These are phyloP conservation scores for Paramarasmius palmivorus DNA, from an alignment of 1,284 basidiomycete species.

Conservation along the genomic window DNA sequence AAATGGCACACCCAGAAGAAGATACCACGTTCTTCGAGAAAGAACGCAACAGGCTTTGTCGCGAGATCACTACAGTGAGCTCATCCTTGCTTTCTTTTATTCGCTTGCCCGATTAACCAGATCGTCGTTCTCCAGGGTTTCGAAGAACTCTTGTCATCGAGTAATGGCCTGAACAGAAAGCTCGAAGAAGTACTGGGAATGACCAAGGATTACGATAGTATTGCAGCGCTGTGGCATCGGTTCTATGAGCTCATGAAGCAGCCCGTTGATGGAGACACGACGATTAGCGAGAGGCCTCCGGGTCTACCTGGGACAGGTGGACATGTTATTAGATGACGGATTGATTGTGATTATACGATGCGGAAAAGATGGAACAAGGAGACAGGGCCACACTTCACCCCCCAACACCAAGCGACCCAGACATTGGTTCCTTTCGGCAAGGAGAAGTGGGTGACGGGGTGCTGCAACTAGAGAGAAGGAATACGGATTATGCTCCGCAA, in stretches of 20 bases:
- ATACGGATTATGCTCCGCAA: too few species aligned
- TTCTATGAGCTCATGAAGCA: constrained; percentile 79
- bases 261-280: constrained; percentile 31
- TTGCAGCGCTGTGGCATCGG: constrained; percentile 83
- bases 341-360: not conserved
- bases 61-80: constrained; percentile 72
- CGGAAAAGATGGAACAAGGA: not conserved
- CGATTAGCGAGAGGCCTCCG: constrained; percentile 28
- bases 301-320: constrained; percentile 9
- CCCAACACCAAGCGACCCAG: too few species aligned
- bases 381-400: not conserved
- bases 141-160: constrained; percentile 83
- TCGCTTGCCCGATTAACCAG: not conserved
- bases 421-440: too few species aligned
- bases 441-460: too few species aligned
- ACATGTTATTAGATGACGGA: constrained; percentile 3
- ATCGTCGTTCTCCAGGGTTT: constrained; percentile 86
- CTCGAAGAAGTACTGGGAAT: constrained; percentile 91
- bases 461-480: too few species aligned
- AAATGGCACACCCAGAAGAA: constrained; percentile 36
- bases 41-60: constrained; percentile 72
- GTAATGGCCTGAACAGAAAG: constrained; percentile 89
- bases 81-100: not conserved
- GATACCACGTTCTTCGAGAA: constrained; percentile 71
- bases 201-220: constrained; percentile 91